Conservation (phyloP, 2,329 filamentous ascomycete genomes). For the Botrytis fabae region DNA sequence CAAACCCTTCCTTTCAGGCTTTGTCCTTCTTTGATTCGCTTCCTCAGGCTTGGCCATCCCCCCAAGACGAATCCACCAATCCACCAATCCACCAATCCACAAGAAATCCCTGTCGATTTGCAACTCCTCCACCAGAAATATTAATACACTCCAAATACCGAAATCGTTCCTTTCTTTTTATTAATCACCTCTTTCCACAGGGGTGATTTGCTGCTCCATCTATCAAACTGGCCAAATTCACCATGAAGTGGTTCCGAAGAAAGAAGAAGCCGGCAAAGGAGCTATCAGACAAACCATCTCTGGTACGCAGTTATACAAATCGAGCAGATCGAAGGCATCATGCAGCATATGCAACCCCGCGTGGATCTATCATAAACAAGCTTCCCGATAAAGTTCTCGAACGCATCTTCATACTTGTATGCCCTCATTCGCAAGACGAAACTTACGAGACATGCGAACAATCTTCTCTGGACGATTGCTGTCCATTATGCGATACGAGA, state of each 20-base stretch:
- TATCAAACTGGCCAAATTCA: slow-evolving; percentile 22
- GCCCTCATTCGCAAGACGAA: slow-evolving; percentile 76
- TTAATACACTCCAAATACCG: not conserved
- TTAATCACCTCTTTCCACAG: slow-evolving; percentile 17
- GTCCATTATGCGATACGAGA: slow-evolving; percentile 91
- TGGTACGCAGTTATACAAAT: slow-evolving; percentile 18
- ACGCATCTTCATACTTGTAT: slow-evolving; percentile 78
- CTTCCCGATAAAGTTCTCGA: slow-evolving; percentile 71
- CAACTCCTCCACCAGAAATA: slow-evolving; percentile 1
- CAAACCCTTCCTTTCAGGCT: not conserved
- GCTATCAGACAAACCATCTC: slow-evolving; percentile 9
- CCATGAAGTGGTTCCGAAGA: slow-evolving; percentile 23
- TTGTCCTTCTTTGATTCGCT: not conserved
- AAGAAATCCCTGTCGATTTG: not conserved
- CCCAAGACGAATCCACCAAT: not conserved
- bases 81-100: not conserved
- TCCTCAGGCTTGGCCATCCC: not conserved
- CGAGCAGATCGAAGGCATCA: slow-evolving; percentile 5
- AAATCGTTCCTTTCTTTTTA: not conserved
- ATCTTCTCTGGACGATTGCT: slow-evolving; percentile 74
- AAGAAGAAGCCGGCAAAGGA: slow-evolving; percentile 20
- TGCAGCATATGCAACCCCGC: slow-evolving; percentile 24
- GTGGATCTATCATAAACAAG: slow-evolving; percentile 33
- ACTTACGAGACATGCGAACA: slow-evolving; percentile 82
- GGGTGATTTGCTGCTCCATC: not conserved